A percentile compares a stretch with the other conserved stretches of the same genome.
Conservation (phyloP, 192 early-diverging fungal genomes). For the Coemansia sp. region DNA sequence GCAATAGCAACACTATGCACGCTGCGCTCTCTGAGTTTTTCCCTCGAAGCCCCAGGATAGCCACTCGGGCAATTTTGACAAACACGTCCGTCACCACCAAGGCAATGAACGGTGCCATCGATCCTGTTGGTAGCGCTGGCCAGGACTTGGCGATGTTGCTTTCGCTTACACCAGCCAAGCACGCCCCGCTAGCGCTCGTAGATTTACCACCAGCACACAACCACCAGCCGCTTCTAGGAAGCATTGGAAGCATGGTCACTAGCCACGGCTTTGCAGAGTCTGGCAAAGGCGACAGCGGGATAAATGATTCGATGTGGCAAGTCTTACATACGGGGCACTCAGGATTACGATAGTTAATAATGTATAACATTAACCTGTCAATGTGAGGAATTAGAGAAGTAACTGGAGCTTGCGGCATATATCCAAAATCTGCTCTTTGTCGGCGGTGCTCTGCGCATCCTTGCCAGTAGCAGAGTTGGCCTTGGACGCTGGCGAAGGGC, state of each 20-base stretch:
- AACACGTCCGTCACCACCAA: conserved; percentile 41
- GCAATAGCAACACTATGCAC: neutral
- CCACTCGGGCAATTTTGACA: conserved; percentile 28
- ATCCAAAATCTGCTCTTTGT: conserved; percentile 48
- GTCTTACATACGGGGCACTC: conserved; percentile 15
- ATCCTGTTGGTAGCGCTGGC: conserved; percentile 1
- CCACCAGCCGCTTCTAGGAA: neutral
- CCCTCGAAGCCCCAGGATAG: conserved; percentile 14
- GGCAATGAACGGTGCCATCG: conserved; percentile 42
- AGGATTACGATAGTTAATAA: neutral
- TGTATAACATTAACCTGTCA: neutral
- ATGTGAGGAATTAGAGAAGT: conserved; percentile 19
- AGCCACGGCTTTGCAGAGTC: neutral
- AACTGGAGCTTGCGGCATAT: conserved; percentile 52
- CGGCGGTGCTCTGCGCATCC: conserved; percentile 13
- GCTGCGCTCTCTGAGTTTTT: conserved; percentile 13
- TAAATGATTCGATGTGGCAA: conserved; percentile 19
- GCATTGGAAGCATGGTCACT: conserved; percentile 20
- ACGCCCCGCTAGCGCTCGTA: neutral
- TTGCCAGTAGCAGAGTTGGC: conserved; percentile 22
- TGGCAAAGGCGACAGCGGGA: neutral
- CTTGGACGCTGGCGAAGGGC: conserved; percentile 42
- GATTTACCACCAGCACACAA: conserved; percentile 2
- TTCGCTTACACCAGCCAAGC: neutral
- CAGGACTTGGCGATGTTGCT: conserved; percentile 7